Evolutionary conservation across 371 early-diverging fungal genomes (phyloP).

Genomic region (Mucor sp.): DNA sequence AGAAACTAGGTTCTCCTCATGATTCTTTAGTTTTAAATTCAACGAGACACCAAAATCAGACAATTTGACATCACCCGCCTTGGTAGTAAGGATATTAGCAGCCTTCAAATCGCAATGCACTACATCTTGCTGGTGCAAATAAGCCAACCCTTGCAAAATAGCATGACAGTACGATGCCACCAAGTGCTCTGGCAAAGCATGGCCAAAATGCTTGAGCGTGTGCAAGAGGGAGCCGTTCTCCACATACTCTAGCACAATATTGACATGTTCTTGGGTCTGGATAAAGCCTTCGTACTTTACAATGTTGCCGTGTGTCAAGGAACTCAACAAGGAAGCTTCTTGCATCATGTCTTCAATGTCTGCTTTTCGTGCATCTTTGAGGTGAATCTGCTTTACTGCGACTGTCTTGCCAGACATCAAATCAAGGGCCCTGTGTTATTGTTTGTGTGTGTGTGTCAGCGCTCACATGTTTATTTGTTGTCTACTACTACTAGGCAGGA

Average conservation of each 20-base stretch:
- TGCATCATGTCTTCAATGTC: constrained; percentile 40
- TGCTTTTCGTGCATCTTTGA: constrained; percentile 55
- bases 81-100: constrained; percentile 94
- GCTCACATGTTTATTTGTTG: too few relatives aligned
- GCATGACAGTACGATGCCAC: constrained; percentile 88
- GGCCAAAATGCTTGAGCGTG: constrained; percentile 90
- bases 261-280: constrained; percentile 71
- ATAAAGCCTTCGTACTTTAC: constrained; percentile 89
- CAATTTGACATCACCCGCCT: constrained; percentile 90
- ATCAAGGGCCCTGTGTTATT: constrained; percentile 69
- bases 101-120: constrained; percentile 98
- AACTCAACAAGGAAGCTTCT: constrained; percentile 73
- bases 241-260: constrained; percentile 90
- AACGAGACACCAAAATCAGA: constrained; percentile 95
- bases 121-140: constrained; percentile 83
- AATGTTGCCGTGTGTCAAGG: constrained; percentile 80
- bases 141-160: constrained; percentile 87
- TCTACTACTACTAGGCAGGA: neutral
- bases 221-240: constrained; percentile 94
- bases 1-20: constrained; percentile 69
- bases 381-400: constrained; percentile 84
- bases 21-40: constrained; percentile 72
- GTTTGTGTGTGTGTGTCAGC: neutral
- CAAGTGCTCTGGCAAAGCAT: constrained; percentile 84
- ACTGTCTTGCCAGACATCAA: constrained; percentile 85